Evolutionary conservation across 352 stramenopile genomes (phyloP), one percentile per base, ranked within the genome.

Genomic region (Phytophthora crassamura): DNA sequence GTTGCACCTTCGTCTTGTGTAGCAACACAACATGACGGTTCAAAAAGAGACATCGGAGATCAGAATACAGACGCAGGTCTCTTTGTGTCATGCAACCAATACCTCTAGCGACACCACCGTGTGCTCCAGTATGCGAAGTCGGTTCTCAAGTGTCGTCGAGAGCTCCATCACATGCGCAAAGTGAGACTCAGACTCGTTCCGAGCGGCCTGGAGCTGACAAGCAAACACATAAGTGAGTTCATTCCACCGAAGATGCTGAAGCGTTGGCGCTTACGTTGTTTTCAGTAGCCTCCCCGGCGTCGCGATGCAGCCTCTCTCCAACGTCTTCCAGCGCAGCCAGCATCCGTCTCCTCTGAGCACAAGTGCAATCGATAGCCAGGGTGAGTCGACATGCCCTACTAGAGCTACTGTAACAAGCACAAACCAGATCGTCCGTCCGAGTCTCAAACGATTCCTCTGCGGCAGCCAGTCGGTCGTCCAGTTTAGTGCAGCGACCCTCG

Each of bases 341-440:
- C 67, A 75, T 68, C 43, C 60, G 47, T 9, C 50, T 69, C 33
- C 66, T 52, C 66, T 74, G 28, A 39, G 20, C 7, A 51, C 14
- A 61, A 9, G 16, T 7, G 20, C n/a, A 51, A 36, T 32, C 7
- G 14, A 38, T 18, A 36, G 28, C 38, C 52, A 42, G 33, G 9
- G 12, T 51, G 25, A 53, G 40, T 2, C 11, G 47, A 15, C 6
- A 52, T 52, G 2, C 25, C 4, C 25, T 30, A 30, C 25, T 6
- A 30, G 3, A 7, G 25, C 25, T 30, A 30, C 25, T 30, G 25
- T 5, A 30, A 6, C 25, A 30, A 39, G 16, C 36, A 46, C 50
- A n/a, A 55, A 91, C 82, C 78, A 89, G 53, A 16, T 86, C 75
- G 43, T 89, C 80, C n/a, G 74, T 65, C 22, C 83, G 49, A 16